Evolutionary conservation across 495 filamentous ascomycete species (phyloP).

Genomic region (Friedmanniomyces endolithicus): DNA sequence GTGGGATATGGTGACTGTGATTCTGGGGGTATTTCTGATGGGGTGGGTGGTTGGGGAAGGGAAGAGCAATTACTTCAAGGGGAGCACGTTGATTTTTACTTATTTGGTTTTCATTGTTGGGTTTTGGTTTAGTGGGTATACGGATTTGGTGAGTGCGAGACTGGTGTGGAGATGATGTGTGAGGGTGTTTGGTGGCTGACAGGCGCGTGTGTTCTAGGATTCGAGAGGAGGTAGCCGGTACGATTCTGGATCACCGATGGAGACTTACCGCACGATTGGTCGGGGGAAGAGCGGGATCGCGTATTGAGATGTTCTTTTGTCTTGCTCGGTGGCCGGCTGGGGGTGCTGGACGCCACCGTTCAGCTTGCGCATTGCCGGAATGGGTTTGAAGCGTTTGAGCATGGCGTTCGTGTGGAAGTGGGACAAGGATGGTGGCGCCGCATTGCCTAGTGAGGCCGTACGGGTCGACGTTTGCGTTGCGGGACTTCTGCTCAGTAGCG

Average conservation of each 20-base stretch:
- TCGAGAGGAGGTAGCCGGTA: not conserved
- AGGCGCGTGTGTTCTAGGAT: no score
- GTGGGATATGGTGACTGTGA: slow-evolving; percentile 98
- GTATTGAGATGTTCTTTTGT: not conserved
- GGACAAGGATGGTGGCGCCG: not conserved
- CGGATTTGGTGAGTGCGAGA: slow-evolving; percentile 36
- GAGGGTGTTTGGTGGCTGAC: no score
- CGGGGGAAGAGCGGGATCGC: not conserved
- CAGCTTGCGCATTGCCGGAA: not conserved
- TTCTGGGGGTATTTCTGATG: slow-evolving; percentile 91
- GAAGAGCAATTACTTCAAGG: slow-evolving; percentile 90
- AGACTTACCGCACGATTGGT: not conserved
- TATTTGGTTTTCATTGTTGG: slow-evolving; percentile 88
- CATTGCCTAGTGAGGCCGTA: no score
- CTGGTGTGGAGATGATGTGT: no score
- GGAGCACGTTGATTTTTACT: slow-evolving; percentile 82
- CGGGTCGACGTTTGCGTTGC: no score
- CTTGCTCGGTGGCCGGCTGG: not conserved
- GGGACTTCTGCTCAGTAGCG: no score
- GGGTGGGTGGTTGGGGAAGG: slow-evolving; percentile 98
- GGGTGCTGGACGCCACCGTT: not conserved
- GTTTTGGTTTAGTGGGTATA: slow-evolving; percentile 77
- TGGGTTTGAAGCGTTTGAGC: slow-evolving; percentile 3
- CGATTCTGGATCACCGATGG: not conserved
- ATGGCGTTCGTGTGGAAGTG: slow-evolving; percentile 1